Base-by-base conservation (phyloP, 1,284 basidiomycete genomes). In the Sanghuangporus weigelae region DNA sequence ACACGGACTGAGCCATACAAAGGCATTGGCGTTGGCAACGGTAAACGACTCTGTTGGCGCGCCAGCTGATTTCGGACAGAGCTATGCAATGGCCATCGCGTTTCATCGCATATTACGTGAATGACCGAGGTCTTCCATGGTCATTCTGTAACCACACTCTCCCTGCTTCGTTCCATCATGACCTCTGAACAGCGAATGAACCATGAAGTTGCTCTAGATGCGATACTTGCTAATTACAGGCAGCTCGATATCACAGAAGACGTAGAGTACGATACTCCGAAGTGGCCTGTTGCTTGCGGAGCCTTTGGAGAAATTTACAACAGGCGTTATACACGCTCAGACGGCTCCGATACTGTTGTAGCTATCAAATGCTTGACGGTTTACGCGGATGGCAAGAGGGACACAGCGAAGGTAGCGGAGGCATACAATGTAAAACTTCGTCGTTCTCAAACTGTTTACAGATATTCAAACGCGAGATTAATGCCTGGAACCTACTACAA, bases 381-480 rank as follows among this genome's bases (percentile, higher is more conserved):
- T 14, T 49, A 49, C 23, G 10, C 23, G 19, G 48, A 49, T 7
- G 48, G 48, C 48, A 49, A 21, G 16, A 2, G 48, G 23, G 21
- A 49, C 19, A 23, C 4, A 19, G 8, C 48, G 3, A 49, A 16
- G 48, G 48, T 49, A 6, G 23, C n/a, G 3, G 2, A 10, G 21
- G 7, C 3, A 3, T 21, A 21, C 16, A 21, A 49, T 49, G 48
- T 10, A 44, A 19, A 49, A 49, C 48, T 23, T 10, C 10, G 16
- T 49, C 48, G 11, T 14, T 49, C 53, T 51, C 49, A 8, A 1
- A 7, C 10, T 59, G n/a, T 40, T 56, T 38, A 5, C 35, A 64
- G 63, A 36, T 46, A 26, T 49, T 65, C n/a, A 40, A 14, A 16
- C 36, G 50, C 11, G 55, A 65, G 31, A 53, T 65, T 7, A 26